Evolutionary conservation across 257 asterid genomes (phyloP).

Genomic region (Solanum piurae): DNA sequence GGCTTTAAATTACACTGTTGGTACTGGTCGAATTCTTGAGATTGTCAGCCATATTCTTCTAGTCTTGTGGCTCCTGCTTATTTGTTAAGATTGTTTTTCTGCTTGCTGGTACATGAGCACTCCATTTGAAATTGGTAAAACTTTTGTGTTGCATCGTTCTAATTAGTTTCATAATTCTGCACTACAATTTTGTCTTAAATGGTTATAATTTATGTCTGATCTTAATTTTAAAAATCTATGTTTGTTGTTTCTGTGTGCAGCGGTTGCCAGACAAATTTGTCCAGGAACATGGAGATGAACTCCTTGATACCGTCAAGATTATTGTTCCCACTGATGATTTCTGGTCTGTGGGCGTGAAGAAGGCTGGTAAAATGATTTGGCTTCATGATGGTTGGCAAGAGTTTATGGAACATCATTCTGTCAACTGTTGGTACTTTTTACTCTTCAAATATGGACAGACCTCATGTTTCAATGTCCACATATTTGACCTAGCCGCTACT

Average conservation of each 20-base stretch:
- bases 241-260: conserved; percentile 2
- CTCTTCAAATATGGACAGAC: not conserved
- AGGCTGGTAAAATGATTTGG: not conserved
- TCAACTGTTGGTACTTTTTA: not conserved
- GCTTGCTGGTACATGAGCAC: not conserved
- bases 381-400: conserved; percentile 8
- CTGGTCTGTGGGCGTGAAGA: conserved; percentile 6
- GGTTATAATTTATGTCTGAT: not conserved
- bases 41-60: not conserved
- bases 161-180: not conserved
- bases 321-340: not conserved
- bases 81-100: not conserved
- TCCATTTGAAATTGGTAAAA: not conserved
- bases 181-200: not conserved
- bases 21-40: not conserved
- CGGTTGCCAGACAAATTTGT: conserved; percentile 3
- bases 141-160: not conserved
- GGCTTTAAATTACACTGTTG: not conserved
- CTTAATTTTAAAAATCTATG: not conserved
- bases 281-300: not conserved
- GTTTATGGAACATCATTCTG: not conserved
- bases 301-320: not conserved
- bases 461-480: conserved; percentile 1
- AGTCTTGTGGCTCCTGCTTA: not conserved
- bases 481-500: conserved; percentile 3